Evolutionary conservation across 371 early-diverging fungal species (phyloP).

Genomic region (Syncephalastrum racemosum): DNA sequence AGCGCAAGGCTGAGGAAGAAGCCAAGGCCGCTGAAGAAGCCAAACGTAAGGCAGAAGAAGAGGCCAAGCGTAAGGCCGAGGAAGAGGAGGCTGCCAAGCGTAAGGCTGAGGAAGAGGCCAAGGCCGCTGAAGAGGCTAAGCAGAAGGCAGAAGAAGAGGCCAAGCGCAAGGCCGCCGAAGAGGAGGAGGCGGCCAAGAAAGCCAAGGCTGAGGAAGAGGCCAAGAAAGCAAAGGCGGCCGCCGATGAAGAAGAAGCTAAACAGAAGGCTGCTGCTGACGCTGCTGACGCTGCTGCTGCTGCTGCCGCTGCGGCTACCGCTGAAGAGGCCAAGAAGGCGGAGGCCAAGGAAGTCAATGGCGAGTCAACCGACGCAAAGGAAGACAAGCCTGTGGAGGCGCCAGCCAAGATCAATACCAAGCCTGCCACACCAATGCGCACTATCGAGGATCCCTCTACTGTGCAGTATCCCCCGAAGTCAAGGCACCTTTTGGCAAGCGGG

Average conservation of each 20-base stretch:
- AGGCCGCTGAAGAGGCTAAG: conserved; percentile 7
- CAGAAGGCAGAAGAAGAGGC: conserved; percentile 33
- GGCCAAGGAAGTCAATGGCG: conserved; percentile 24
- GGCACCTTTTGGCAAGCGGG: conserved; percentile 35
- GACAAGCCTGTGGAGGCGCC: conserved; percentile 35
- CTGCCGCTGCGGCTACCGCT: conserved; percentile 11
- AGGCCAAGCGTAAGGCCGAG: conserved; percentile 29
- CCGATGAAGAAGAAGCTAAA: conserved; percentile 10
- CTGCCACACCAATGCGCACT: conserved; percentile 27
- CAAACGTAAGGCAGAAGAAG: conserved; percentile 37
- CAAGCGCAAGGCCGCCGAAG: conserved; percentile 37
- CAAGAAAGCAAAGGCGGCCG: conserved; percentile 30
- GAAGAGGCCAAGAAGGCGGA: conserved; percentile 22
- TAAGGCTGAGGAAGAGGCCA: conserved; percentile 31
- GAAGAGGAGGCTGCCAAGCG: conserved; percentile 33
- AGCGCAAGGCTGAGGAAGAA: conserved; percentile 33
- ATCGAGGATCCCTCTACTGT: conserved; percentile 38
- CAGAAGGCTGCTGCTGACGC: conserved; percentile 15
- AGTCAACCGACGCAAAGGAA: conserved; percentile 19
- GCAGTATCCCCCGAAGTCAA: conserved; percentile 45
- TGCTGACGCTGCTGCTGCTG: too few relatives aligned
- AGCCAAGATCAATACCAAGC: conserved; percentile 31
- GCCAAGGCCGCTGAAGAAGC: conserved; percentile 32
- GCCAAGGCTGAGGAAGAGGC: conserved; percentile 27
- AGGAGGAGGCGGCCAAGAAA: conserved; percentile 37